These are phyloP conservation scores for Magnaporthiopsis poae DNA, from an alignment of 2,329 filamentous ascomycete genomes.

Conservation along the genomic window DNA sequence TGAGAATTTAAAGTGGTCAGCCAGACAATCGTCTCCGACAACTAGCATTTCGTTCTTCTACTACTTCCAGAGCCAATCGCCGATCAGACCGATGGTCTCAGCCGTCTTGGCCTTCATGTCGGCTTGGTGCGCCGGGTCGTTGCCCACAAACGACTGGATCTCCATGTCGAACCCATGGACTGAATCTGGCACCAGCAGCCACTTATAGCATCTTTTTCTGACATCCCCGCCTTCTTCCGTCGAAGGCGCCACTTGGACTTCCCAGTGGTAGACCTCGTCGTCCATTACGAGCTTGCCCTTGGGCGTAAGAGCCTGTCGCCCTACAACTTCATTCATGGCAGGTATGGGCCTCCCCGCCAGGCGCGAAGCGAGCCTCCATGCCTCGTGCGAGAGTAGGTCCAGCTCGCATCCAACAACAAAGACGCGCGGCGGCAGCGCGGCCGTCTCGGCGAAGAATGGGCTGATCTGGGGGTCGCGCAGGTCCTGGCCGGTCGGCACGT, in stretches of 20 bases:
- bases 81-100: slow-evolving; percentile 18
- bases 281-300: slow-evolving; percentile 17
- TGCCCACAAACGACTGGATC: slow-evolving; percentile 10
- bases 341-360: slow-evolving; percentile 22
- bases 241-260: slow-evolving; percentile 12
- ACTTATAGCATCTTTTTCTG: slow-evolving; percentile 13
- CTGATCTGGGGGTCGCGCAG: slow-evolving; percentile 30
- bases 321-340: slow-evolving; percentile 18
- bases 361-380: slow-evolving; percentile 26
- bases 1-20: neutral
- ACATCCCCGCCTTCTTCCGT: slow-evolving; percentile 13
- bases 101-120: slow-evolving; percentile 19
- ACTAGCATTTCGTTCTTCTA: neutral
- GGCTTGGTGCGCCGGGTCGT: slow-evolving; percentile 16
- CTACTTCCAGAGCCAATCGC: slow-evolving; percentile 18
- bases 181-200: slow-evolving; percentile 24
- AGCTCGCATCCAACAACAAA: slow-evolving; percentile 34
- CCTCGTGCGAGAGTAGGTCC: slow-evolving; percentile 34
- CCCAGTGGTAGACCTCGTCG: slow-evolving; percentile 21
- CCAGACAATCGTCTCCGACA: neutral
- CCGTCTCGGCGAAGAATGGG: slow-evolving; percentile 22
- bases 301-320: slow-evolving; percentile 16
- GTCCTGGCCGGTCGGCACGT: slow-evolving; percentile 25
- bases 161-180: slow-evolving; percentile 23
- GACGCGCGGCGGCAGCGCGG: slow-evolving; percentile 29